Conservation (phyloP, 2,329 filamentous ascomycete genomes). For the Exophiala viscosa region DNA sequence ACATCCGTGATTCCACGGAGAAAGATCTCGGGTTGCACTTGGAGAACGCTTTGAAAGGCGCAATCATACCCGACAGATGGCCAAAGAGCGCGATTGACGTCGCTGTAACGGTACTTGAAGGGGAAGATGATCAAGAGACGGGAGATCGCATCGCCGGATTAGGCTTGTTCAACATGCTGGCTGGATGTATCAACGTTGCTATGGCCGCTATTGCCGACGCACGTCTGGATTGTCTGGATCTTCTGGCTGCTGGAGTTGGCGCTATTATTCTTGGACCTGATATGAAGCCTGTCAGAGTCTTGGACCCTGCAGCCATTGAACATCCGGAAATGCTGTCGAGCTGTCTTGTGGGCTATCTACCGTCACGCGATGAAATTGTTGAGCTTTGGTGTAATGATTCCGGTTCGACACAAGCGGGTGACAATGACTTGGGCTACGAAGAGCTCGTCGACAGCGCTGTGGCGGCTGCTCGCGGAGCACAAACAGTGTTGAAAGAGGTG, state of each 20-base stretch:
- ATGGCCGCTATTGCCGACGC: slow-evolving; percentile 91
- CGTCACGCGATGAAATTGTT: slow-evolving; percentile 82
- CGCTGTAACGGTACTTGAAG: slow-evolving; percentile 87
- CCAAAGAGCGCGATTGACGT: slow-evolving; percentile 99
- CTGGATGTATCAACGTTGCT: slow-evolving; percentile 88
- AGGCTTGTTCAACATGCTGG: slow-evolving; percentile 87
- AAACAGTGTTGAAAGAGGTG: slow-evolving; percentile 59
- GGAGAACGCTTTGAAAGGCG: slow-evolving; percentile 82
- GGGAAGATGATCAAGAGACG: slow-evolving; percentile 66
- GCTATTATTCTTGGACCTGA: slow-evolving; percentile 60
- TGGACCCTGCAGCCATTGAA: slow-evolving; percentile 80
- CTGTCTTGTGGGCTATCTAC: slow-evolving; percentile 86
- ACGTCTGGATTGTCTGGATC: slow-evolving; percentile 91
- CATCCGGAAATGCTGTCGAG: slow-evolving; percentile 73
- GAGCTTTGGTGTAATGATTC: slow-evolving; percentile 88
- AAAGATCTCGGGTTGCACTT: slow-evolving; percentile 86
- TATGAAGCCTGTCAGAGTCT: slow-evolving; percentile 44
- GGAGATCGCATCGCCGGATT: slow-evolving; percentile 59
- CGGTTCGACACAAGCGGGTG: slow-evolving; percentile 23
- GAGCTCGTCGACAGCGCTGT: slow-evolving; percentile 59
- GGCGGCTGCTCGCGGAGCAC: slow-evolving; percentile 57
- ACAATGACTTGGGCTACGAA: slow-evolving; percentile 33
- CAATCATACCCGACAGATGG: slow-evolving; percentile 90
- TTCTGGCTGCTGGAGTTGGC: slow-evolving; percentile 83
- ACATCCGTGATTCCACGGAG: slow-evolving; percentile 80